phyloP scores from a whole-genome alignment of 306 rosid species.

The Citrullus amarus region DNA sequence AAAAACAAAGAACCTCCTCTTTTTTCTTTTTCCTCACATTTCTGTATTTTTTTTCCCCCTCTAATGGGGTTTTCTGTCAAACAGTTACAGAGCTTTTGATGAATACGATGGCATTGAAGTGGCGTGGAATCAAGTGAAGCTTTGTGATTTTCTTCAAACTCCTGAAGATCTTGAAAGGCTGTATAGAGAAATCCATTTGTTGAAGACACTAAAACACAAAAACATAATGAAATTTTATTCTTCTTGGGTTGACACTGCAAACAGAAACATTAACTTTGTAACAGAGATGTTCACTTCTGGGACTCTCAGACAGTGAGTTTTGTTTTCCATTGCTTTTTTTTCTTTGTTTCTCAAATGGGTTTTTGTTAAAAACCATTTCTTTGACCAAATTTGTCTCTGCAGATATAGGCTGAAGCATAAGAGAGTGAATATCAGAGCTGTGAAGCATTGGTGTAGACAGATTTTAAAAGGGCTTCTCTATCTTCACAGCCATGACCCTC shows the following conservation, averaged over 20 bases:
- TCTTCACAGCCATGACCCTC: slow-evolving; percentile 84
- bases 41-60: neutral
- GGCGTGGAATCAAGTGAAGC: slow-evolving; percentile 98
- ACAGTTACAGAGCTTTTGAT: slow-evolving; percentile 82
- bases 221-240: slow-evolving; percentile 86
- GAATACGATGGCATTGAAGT: slow-evolving; percentile 97
- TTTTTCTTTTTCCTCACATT: neutral
- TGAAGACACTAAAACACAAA: slow-evolving; percentile 73
- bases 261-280: slow-evolving; percentile 83
- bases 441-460: slow-evolving; percentile 97
- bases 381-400: slow-evolving; percentile 15
- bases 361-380: neutral
- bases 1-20: neutral
- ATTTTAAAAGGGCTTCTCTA: slow-evolving; percentile 81
- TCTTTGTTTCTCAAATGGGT: slow-evolving; percentile 5
- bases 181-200: slow-evolving; percentile 88
- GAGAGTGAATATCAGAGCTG: slow-evolving; percentile 80
- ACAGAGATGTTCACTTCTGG: slow-evolving; percentile 99
- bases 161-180: slow-evolving; percentile 86
- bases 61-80: neutral
- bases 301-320: slow-evolving; percentile 83
- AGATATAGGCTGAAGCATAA: slow-evolving; percentile 79
- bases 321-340: neutral
- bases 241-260: slow-evolving; percentile 83
- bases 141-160: slow-evolving; percentile 54